A percentile compares a stretch with the other conserved stretches of the same genome.
These are phyloP conservation scores for Trichoderma afroharzianum DNA, from an alignment of 2,329 filamentous ascomycete species.

Conservation along the genomic window DNA sequence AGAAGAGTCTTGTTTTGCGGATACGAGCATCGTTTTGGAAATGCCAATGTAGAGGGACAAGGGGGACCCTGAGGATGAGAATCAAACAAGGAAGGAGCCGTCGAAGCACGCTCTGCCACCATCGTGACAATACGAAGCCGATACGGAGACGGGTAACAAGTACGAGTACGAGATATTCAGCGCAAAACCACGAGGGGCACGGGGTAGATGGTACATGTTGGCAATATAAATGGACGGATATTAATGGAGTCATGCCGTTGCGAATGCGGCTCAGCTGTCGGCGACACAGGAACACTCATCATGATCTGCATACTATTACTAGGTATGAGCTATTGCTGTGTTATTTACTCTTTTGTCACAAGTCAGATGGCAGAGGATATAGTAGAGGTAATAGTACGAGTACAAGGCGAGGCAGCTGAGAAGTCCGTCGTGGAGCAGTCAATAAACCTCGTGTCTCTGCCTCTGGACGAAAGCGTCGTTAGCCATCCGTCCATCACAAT, in stretches of 20 bases:
- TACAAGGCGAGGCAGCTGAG: not conserved
- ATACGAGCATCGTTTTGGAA: not conserved
- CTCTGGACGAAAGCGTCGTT: not conserved
- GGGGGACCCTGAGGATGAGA: not conserved
- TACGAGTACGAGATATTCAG: not conserved
- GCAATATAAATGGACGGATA: not conserved
- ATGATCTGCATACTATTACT: not conserved
- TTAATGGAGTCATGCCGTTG: not conserved
- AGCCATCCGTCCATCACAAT: not conserved
- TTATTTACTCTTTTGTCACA: not conserved
- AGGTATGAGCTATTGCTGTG: not conserved
- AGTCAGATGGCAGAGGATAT: not conserved
- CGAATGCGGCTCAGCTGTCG: not conserved
- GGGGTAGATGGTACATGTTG: not conserved
- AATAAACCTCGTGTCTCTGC: not conserved
- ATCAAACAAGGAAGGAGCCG: constrained; percentile 13
- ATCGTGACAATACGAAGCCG: not conserved
- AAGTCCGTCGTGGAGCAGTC: not conserved
- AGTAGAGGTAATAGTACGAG: not conserved
- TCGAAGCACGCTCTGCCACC: not conserved
- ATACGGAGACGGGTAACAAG: not conserved
- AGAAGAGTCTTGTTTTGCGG: not conserved
- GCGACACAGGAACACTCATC: not conserved
- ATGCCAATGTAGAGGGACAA: not conserved
- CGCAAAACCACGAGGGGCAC: not conserved